phyloP scores from a whole-genome alignment of 208 protist genomes.

The Leishmania tarentolae region DNA sequence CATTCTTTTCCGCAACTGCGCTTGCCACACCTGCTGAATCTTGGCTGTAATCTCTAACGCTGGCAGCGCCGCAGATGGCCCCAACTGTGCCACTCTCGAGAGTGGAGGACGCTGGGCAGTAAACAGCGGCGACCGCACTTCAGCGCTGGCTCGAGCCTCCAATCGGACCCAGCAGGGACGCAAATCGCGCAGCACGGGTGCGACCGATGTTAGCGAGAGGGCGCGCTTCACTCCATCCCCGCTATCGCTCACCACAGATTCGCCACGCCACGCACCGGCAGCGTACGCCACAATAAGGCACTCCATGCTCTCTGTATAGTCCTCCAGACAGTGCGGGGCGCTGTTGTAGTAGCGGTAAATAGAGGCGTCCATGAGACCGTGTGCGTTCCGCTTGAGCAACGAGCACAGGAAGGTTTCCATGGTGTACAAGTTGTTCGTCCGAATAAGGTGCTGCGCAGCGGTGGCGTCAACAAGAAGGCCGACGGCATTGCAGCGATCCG shows the following conservation, averaged over 20 bases:
- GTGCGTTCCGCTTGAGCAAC: constrained; percentile 49
- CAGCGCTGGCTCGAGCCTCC: background rate
- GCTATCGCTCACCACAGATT: background rate
- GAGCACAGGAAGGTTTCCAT: constrained; percentile 49
- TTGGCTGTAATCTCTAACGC: constrained; percentile 15
- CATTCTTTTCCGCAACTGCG: background rate
- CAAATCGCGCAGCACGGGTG: background rate
- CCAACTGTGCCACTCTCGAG: background rate
- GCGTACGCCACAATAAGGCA: constrained; percentile 43
- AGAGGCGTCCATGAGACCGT: constrained; percentile 46
- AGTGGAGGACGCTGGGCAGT: background rate
- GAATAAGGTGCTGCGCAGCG: constrained; percentile 32
- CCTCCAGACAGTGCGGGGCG: constrained; percentile 48
- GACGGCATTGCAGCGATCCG: constrained; percentile 32
- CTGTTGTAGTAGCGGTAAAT: constrained; percentile 57
- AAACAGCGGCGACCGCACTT: background rate
- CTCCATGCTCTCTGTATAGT: constrained; percentile 45
- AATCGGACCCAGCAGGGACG: constrained; percentile 24
- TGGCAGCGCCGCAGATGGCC: constrained; percentile 13
- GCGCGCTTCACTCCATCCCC: background rate
- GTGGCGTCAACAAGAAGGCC: constrained; percentile 42
- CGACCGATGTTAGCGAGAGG: background rate
- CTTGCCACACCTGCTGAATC: constrained; percentile 16
- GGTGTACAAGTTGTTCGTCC: constrained; percentile 21
- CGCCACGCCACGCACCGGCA: constrained; percentile 3